Evolutionary conservation across 257 asterid genomes (phyloP).

Genomic region (Plantago ovata): DNA sequence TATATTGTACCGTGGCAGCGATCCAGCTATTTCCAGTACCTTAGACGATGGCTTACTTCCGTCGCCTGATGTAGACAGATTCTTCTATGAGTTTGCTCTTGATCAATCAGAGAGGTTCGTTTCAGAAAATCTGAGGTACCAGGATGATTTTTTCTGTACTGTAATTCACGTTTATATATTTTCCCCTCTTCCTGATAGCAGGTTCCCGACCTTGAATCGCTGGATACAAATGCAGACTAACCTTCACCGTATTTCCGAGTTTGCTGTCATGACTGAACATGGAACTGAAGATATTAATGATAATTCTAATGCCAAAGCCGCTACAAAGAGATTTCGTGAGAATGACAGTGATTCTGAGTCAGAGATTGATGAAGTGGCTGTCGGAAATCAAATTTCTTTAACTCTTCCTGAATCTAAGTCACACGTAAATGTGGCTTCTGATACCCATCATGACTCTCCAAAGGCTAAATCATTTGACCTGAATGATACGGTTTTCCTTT

Average conservation of each 20-base stretch:
- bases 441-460: constrained; percentile 60
- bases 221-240: constrained; percentile 99
- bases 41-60: constrained; percentile 54
- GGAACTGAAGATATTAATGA: constrained; percentile 42
- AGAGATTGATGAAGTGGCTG: constrained; percentile 73
- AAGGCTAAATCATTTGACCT: constrained; percentile 48
- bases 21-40: constrained; percentile 64
- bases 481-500: constrained; percentile 64
- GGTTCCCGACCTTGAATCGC: constrained; percentile 95
- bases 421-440: constrained; percentile 41
- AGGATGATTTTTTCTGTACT: constrained; percentile 19
- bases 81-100: constrained; percentile 86
- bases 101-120: constrained; percentile 96
- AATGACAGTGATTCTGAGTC: constrained; percentile 84
- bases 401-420: constrained; percentile 51
- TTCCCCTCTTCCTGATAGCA: constrained; percentile 33
- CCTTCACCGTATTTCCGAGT: constrained; percentile 92
- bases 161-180: constrained; percentile 22
- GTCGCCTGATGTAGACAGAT: constrained; percentile 72
- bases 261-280: constrained; percentile 74
- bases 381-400: constrained; percentile 40
- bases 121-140: constrained; percentile 18
- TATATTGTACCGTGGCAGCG: constrained; percentile 75
- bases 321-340: constrained; percentile 80
- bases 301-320: constrained; percentile 44